Evolutionary conservation across 305 asterid genomes (phyloP).

Genomic region (Solanum hybrid): DNA sequence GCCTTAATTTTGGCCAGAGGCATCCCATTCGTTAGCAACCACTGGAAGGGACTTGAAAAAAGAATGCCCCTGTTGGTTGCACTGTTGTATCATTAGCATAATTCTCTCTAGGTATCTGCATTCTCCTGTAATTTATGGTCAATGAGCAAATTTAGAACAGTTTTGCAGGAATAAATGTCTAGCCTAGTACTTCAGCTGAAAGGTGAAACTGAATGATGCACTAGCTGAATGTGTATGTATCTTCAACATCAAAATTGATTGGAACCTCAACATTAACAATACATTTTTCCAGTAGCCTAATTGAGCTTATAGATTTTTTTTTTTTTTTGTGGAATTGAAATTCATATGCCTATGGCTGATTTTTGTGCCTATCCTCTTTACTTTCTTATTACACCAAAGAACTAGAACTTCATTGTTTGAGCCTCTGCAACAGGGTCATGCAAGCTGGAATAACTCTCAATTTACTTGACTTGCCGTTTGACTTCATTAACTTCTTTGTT

Average conservation of each 20-base stretch:
- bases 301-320: neutral
- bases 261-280: slow-evolving; percentile 14
- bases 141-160: slow-evolving; percentile 56
- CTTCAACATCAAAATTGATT: slow-evolving; percentile 7
- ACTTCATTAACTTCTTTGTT: neutral
- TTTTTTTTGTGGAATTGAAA: neutral
- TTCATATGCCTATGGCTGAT: neutral
- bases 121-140: slow-evolving; percentile 62
- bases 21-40: slow-evolving; percentile 33
- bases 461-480: neutral
- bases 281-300: slow-evolving; percentile 4
- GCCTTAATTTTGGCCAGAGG: slow-evolving; percentile 25
- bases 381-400: neutral
- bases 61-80: slow-evolving; percentile 41
- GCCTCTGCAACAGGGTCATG: neutral
- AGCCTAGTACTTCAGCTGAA: slow-evolving; percentile 9
- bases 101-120: slow-evolving; percentile 36
- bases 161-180: slow-evolving; percentile 81
- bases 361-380: neutral
- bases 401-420: neutral
- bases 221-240: slow-evolving; percentile 15
- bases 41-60: slow-evolving; percentile 27
- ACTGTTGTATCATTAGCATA: slow-evolving; percentile 75
- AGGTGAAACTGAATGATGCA: slow-evolving; percentile 7
- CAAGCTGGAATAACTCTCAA: neutral